Conservation (phyloP, 805 yeast species). For the Candida peoriensis region DNA sequence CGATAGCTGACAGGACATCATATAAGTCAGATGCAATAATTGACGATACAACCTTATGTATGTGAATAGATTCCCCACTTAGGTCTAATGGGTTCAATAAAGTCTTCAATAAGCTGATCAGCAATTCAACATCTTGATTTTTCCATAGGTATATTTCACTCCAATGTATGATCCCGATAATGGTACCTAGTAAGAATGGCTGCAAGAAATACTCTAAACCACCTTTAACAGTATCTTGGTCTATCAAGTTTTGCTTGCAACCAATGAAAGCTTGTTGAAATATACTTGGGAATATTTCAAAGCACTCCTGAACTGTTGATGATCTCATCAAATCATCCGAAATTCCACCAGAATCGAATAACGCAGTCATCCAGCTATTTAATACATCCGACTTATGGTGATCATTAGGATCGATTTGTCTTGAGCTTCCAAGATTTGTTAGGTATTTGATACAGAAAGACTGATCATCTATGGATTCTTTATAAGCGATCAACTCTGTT, state of each 20-base stretch:
- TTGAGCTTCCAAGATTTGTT: slow-evolving; percentile 23
- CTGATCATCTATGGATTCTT: slow-evolving; percentile 9
- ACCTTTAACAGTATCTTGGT: slow-evolving; percentile 55
- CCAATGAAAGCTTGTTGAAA: slow-evolving; percentile 70
- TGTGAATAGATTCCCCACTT: slow-evolving; percentile 40
- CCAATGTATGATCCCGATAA: slow-evolving; percentile 52
- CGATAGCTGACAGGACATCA: slow-evolving; percentile 11
- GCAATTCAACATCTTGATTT: slow-evolving; percentile 27
- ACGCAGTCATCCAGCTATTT: slow-evolving; percentile 72
- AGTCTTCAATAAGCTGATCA: slow-evolving; percentile 35
- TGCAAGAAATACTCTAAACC: slow-evolving; percentile 88
- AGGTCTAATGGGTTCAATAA: slow-evolving; percentile 38
- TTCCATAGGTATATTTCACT: slow-evolving; percentile 35
- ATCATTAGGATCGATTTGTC: slow-evolving; percentile 22
- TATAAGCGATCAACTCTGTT: slow-evolving; percentile 22
- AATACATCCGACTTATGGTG: slow-evolving; percentile 29
- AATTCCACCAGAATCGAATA: slow-evolving; percentile 80
- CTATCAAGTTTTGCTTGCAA: slow-evolving; percentile 47
- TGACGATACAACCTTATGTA: slow-evolving; percentile 36
- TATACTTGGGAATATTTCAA: slow-evolving; percentile 65
- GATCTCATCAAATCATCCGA: slow-evolving; percentile 76
- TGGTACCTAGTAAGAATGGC: slow-evolving; percentile 59
- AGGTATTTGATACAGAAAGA: slow-evolving; percentile 30
- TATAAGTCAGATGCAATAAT: slow-evolving; percentile 16
- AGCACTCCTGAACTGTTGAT: slow-evolving; percentile 61